Evolutionary conservation across 257 asterid species (phyloP).

Genomic region (Scutellaria galericulata): DNA sequence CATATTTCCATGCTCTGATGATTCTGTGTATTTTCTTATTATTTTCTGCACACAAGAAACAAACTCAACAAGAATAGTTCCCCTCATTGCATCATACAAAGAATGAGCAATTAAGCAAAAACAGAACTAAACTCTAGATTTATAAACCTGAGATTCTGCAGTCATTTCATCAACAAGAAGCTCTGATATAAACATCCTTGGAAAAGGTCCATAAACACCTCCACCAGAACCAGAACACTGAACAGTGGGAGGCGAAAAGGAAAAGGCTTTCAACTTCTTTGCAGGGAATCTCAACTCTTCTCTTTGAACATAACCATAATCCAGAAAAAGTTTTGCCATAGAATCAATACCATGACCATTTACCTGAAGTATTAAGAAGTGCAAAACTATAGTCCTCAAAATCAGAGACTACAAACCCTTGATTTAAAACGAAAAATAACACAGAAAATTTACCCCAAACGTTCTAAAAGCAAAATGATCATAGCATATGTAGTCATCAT

Average conservation of each 20-base stretch:
- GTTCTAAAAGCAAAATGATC: conserved; percentile 94
- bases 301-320: conserved; percentile 78
- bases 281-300: conserved; percentile 94
- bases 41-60: conserved; percentile 60
- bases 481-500: conserved; percentile 67
- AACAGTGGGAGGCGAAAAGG: conserved; percentile 80
- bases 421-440: background rate
- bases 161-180: conserved; percentile 91
- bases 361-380: conserved; percentile 47
- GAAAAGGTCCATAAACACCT: conserved; percentile 80
- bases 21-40: conserved; percentile 65
- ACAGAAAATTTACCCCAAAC: conserved; percentile 61
- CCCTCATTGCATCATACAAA: conserved; percentile 1
- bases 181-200: conserved; percentile 94
- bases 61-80: background rate
- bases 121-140: conserved; percentile 20
- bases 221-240: conserved; percentile 44
- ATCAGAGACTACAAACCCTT: no score
- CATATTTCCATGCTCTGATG: conserved; percentile 63
- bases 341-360: conserved; percentile 89
- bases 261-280: conserved; percentile 87
- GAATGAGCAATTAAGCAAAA: background rate
- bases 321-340: conserved; percentile 73
- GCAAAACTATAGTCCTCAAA: background rate
- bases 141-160: conserved; percentile 75